These are phyloP conservation scores for Cutaneotrichosporon arboriforme DNA, from an alignment of 1,284 basidiomycete species.

Conservation along the genomic window DNA sequence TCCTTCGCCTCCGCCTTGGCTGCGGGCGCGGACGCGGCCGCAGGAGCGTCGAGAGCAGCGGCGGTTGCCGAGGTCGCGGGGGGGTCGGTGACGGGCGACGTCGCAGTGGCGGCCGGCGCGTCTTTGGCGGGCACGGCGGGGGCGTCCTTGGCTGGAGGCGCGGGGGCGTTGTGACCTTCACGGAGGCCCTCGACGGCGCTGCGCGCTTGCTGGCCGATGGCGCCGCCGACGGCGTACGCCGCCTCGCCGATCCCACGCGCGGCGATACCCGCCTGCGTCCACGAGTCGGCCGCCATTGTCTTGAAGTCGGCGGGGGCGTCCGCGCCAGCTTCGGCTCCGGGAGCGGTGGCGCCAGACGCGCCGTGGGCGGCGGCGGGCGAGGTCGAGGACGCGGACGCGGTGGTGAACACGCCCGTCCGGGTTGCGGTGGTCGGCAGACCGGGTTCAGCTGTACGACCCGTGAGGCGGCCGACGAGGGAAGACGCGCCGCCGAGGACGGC, in stretches of 20 bases:
- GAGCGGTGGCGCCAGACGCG: constrained; percentile 8
- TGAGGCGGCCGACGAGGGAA: constrained; percentile 3
- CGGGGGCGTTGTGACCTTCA: constrained; percentile 1
- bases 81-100: neutral
- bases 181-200: constrained; percentile 29
- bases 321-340: constrained; percentile 6
- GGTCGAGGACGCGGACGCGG: neutral
- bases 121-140: constrained; percentile 2
- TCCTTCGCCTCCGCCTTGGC: neutral
- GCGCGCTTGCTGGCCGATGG: constrained; percentile 35
- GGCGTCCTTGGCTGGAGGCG: constrained; percentile 4
- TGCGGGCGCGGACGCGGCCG: neutral
- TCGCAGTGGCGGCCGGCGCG: neutral
- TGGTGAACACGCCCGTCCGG: neutral
- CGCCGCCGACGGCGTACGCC: constrained; percentile 31
- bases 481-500: constrained; percentile 4
- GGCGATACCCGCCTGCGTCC: constrained; percentile 41
- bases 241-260: constrained; percentile 37
- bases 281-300: constrained; percentile 32
- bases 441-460: neutral
- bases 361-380: constrained; percentile 1
- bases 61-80: neutral
- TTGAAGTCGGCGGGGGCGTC: constrained; percentile 13
- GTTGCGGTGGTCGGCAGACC: constrained; percentile 21
- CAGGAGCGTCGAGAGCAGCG: constrained; percentile 2